Evolutionary conservation across 1,284 basidiomycete species (phyloP).

Genomic region (Puccinia hordei): DNA sequence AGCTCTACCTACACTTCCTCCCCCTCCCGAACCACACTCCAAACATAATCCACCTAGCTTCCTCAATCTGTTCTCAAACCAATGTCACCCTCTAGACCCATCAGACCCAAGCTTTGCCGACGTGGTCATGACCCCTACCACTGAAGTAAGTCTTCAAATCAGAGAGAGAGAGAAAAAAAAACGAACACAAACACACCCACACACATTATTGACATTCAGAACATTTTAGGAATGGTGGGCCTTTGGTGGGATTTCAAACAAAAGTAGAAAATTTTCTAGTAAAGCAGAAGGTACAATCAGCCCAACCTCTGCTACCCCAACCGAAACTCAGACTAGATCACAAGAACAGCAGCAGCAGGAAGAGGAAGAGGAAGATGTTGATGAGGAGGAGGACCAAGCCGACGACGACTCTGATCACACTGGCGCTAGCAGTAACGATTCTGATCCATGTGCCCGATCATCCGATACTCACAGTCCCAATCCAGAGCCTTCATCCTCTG

Average conservation of each 20-base stretch:
- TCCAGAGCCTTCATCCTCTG: slow-evolving; percentile 3
- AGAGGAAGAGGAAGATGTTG: slow-evolving; percentile 11
- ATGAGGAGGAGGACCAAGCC: slow-evolving; percentile 24
- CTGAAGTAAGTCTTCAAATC: slow-evolving; percentile 26
- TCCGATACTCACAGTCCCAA: slow-evolving; percentile 1
- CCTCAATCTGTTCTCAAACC: slow-evolving; percentile 22
- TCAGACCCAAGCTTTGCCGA: slow-evolving; percentile 15
- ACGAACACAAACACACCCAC: neutral
- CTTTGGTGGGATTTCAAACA: slow-evolving; percentile 24
- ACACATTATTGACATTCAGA: neutral
- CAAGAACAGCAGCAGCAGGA: neutral
- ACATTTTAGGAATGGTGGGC: slow-evolving; percentile 42
- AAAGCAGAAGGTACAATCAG: neutral
- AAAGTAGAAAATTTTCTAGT: slow-evolving; percentile 18
- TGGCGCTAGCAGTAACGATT: slow-evolving; percentile 13
- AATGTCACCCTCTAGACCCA: neutral
- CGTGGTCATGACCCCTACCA: slow-evolving; percentile 50
- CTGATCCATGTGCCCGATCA: slow-evolving; percentile 4
- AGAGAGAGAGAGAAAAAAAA: no score
- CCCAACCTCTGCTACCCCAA: neutral
- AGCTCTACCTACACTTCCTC: neutral
- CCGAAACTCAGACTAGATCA: neutral
- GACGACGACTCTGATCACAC: slow-evolving; percentile 45
- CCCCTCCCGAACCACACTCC: neutral
- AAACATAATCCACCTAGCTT: neutral